Evolutionary conservation across 2,329 filamentous ascomycete genomes (phyloP).

Genomic region (Botrytis byssoidea): DNA sequence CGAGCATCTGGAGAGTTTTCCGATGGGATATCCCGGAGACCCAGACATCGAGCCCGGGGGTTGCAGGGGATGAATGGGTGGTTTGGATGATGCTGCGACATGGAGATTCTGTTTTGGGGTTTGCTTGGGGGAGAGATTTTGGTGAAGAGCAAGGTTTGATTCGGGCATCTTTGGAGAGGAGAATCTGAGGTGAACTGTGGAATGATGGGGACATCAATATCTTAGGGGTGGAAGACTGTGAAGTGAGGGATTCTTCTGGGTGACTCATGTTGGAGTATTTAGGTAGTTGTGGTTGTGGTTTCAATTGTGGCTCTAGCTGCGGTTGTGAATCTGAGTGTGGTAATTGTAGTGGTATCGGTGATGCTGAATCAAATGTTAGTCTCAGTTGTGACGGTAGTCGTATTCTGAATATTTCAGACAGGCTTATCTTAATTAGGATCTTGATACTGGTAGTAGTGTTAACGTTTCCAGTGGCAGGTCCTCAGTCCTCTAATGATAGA

Average conservation of each 20-base stretch:
- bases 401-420: background rate
- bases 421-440: background rate
- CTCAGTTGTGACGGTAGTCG: background rate
- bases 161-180: background rate
- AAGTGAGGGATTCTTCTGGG: background rate
- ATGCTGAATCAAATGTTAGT: background rate
- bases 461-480: background rate
- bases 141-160: background rate
- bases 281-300: background rate
- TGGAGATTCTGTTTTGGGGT: background rate
- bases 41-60: constrained; percentile 11
- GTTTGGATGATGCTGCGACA: background rate
- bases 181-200: background rate
- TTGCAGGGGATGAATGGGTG: background rate
- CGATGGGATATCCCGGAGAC: background rate
- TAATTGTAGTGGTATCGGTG: background rate
- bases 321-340: background rate
- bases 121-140: background rate
- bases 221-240: background rate
- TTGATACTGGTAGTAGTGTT: background rate
- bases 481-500: background rate
- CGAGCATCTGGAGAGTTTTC: background rate
- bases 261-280: background rate
- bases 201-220: background rate
- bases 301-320: too few relatives aligned